Base-by-base conservation (phyloP, 2,329 filamentous ascomycete genomes). In the Cladosporium colombiae region DNA sequence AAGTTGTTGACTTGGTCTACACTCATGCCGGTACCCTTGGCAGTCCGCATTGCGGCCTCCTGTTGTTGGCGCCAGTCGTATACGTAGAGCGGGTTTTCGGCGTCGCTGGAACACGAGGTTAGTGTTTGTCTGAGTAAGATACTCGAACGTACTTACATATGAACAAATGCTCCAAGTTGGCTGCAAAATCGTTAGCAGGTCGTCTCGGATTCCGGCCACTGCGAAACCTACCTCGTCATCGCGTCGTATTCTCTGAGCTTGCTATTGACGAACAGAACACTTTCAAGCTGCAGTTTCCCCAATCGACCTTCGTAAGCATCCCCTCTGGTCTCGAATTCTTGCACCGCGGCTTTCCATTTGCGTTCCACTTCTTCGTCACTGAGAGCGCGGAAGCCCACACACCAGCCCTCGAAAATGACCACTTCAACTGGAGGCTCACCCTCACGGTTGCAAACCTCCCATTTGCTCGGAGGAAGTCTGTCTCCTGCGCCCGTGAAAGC, bases 391-490 rank as follows among this genome's bases (percentile, higher is more conserved):
- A 97, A 97, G 2, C 92, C 93, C 14, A 96, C 88, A 76, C 90
- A 95, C 93, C 93, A 97, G 21, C 93, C 93, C 77, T 97, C 93
- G 69, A 97, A 88, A 61, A 97, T 86, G 25, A 97, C 84, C 7
- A 94, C 86, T 61, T 85, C 82, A 1, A 86, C 78, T 23, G 67
- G 63, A 63, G 62, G 57, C 27, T 85, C 78, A 27, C 85, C 78
- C n/a, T 77, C 81, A 2, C 76, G 78, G 70, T 87, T 87, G 66
- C 89, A 83, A 16, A 74, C 74, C 29, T 83, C 79, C 91, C 92
- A 96, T 56, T 83, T 74, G 13, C 78, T 79, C 65, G 85, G 78
- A 0, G 89, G 86, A 0, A 86, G 81, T 59, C 93, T 88, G 78
- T 96, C 92, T 25, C 93, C 93, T 68, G 89, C 85, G 13, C 93